Conservation (phyloP, 139 green algal species). For the Cymbomonas tetramitiformis region DNA sequence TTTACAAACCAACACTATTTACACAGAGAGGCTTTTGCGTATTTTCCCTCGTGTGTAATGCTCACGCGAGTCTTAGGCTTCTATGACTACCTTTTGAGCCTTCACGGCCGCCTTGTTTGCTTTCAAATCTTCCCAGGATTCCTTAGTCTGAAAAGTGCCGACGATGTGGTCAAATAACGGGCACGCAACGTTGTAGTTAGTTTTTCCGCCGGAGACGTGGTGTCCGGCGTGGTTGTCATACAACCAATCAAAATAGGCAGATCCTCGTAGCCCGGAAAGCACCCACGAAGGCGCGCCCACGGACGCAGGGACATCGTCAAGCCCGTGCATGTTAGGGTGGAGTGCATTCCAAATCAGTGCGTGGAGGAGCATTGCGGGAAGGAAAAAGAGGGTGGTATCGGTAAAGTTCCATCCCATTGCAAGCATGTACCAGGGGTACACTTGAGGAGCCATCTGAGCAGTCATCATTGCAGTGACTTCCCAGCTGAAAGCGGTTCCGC, state of each 20-base stretch:
- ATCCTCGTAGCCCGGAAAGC: background rate
- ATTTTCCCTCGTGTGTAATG: too few species aligned
- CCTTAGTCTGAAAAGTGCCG: conserved; percentile 8
- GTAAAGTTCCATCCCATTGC: conserved; percentile 12
- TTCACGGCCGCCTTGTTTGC: too few species aligned
- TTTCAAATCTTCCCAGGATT: conserved; percentile 10
- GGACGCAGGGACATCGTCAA: conserved; percentile 7
- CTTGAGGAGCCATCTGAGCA: conserved; percentile 8
- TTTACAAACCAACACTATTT: too few species aligned
- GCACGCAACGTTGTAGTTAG: conserved; percentile 27
- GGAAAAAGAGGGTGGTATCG: background rate
- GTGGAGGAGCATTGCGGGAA: conserved; percentile 1
- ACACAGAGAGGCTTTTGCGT: too few species aligned
- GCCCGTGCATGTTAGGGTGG: conserved; percentile 21
- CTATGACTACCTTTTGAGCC: too few species aligned
- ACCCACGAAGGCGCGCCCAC: conserved; percentile 1
- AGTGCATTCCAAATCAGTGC: conserved; percentile 18
- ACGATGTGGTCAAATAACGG: conserved; percentile 18
- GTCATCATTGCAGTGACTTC: conserved; percentile 16
- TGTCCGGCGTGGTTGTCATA: conserved; percentile 23
- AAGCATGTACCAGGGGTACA: background rate
- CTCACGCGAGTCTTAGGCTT: too few species aligned
- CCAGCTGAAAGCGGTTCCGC: conserved; percentile 21
- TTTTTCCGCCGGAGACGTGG: conserved; percentile 11
- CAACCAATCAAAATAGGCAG: conserved; percentile 19